A percentile compares a stretch with the other conserved stretches of the same genome.
Conservation (phyloP, 176 grass and related monocot genomes). For the Paspalum notatum region DNA sequence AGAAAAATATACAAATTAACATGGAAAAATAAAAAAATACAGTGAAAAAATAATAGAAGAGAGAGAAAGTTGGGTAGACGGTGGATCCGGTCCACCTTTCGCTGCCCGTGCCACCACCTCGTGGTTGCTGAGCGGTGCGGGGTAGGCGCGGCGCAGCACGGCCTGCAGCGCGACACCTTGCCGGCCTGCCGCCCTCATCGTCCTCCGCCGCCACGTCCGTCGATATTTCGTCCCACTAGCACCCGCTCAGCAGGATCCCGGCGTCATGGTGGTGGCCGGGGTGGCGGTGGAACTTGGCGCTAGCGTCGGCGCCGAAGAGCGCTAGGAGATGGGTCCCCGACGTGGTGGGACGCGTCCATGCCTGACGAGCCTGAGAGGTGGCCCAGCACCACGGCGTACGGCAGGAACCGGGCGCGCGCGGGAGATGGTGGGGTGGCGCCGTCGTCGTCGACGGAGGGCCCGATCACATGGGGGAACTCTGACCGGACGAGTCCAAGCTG, state of each 20-base stretch:
- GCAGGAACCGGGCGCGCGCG: not conserved
- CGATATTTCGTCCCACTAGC: constrained; percentile 70
- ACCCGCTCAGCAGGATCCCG: constrained; percentile 43
- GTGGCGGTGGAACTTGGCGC: not conserved
- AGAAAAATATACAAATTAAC: too few species aligned
- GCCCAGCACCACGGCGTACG: not conserved
- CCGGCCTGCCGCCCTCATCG: too few species aligned
- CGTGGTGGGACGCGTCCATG: too few species aligned
- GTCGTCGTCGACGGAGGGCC: too few species aligned
- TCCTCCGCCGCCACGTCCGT: constrained; percentile 51
- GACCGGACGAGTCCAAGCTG: constrained; percentile 75
- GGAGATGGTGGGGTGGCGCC: not conserved
- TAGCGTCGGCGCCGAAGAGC: not conserved
- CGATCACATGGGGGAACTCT: constrained; percentile 85
- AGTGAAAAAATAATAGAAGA: too few species aligned
- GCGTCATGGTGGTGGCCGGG: not conserved
- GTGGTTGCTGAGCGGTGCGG: constrained; percentile 54
- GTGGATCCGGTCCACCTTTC: too few species aligned
- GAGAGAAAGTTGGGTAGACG: too few species aligned
- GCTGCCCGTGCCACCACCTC: constrained; percentile 20
- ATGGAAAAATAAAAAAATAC: too few species aligned
- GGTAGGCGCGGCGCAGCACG: constrained; percentile 48
- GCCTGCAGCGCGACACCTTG: constrained; percentile 53
- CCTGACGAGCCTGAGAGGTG: not conserved
- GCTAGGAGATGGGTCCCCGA: too few species aligned